phyloP scores from a whole-genome alignment of 2,329 filamentous ascomycete genomes.

The Pestalotiopsis fici region DNA sequence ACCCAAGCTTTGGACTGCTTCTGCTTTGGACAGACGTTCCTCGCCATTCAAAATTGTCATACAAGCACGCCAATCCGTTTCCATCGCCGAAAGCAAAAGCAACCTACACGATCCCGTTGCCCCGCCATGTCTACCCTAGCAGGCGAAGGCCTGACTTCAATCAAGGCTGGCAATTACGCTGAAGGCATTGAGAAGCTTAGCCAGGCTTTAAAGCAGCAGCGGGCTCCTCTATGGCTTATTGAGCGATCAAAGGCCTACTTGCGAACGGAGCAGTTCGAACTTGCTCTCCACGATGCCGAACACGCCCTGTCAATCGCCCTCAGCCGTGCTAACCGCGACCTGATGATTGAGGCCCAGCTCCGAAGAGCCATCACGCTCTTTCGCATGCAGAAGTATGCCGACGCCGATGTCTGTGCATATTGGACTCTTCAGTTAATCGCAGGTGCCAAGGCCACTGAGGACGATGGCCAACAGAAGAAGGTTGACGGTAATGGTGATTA shows the following conservation, averaged over 20 bases:
- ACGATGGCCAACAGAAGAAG: constrained; percentile 36
- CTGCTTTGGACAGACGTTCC: too few species aligned
- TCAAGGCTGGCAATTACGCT: constrained; percentile 63
- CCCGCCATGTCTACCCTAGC: constrained; percentile 47
- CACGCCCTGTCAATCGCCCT: constrained; percentile 62
- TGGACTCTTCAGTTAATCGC: constrained; percentile 50
- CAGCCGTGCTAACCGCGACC: constrained; percentile 71
- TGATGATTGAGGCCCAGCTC: constrained; percentile 80
- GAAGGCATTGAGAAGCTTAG: constrained; percentile 70
- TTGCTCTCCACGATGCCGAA: constrained; percentile 71
- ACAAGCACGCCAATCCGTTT: neutral
- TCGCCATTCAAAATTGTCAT: neutral
- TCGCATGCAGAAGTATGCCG: constrained; percentile 69
- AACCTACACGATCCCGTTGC: neutral
- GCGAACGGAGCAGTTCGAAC: constrained; percentile 58
- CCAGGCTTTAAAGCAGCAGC: constrained; percentile 63
- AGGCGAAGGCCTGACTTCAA: constrained; percentile 64
- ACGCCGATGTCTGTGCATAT: constrained; percentile 71
- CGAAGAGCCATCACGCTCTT: constrained; percentile 76
- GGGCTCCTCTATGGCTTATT: constrained; percentile 77
- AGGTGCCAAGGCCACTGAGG: constrained; percentile 35
- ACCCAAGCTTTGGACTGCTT: too few species aligned
- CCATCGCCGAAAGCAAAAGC: neutral
- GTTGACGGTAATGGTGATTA: constrained; percentile 51
- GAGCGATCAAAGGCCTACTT: constrained; percentile 80